Conservation (phyloP, 2,329 filamentous ascomycete genomes). For the Ciborinia camelliae region DNA sequence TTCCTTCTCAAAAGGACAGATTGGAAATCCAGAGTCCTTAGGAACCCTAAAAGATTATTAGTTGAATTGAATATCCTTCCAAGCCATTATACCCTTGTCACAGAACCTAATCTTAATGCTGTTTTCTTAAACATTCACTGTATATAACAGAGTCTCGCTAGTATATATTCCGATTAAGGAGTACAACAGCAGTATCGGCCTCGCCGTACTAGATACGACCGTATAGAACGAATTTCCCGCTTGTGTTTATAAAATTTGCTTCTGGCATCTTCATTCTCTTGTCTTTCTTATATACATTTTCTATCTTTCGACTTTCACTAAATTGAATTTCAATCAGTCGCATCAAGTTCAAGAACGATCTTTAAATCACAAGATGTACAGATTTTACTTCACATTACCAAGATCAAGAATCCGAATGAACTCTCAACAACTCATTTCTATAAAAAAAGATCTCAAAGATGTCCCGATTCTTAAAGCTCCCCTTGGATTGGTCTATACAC, state of each 20-base stretch:
- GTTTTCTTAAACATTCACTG: neutral
- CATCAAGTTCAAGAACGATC: neutral
- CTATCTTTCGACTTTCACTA: neutral
- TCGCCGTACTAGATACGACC: neutral
- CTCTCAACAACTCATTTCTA: neutral
- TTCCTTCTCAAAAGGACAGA: no score
- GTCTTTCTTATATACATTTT: neutral
- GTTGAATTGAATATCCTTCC: no score
- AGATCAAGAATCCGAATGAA: neutral
- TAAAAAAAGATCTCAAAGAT: neutral
- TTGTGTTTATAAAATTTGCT: neutral
- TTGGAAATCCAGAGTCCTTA: no score
- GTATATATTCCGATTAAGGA: neutral
- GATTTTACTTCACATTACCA: no score
- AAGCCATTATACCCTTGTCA: no score
- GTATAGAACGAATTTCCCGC: neutral
- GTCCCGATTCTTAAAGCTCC: neutral
- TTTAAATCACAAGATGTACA: no score
- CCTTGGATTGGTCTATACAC: neutral
- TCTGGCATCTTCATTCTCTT: neutral
- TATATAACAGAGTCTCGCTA: neutral
- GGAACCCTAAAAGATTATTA: no score
- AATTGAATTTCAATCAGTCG: neutral
- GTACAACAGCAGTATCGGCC: neutral
- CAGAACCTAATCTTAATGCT: no score